These are phyloP conservation scores for Fusarium sp. DNA, from an alignment of 2,329 filamentous ascomycete species.

Conservation along the genomic window DNA sequence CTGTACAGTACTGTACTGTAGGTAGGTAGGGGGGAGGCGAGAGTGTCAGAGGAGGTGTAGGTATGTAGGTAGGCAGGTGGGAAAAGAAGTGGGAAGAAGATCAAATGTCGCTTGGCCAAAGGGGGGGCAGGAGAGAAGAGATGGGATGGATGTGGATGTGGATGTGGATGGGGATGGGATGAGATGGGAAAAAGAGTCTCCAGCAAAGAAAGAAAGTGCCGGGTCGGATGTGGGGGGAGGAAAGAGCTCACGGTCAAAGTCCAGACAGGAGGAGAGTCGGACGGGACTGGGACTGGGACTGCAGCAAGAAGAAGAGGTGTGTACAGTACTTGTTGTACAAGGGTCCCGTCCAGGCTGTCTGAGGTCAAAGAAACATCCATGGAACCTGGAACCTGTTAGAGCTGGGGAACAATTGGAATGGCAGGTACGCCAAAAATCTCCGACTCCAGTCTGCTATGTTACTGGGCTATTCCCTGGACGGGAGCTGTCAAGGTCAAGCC, in stretches of 20 bases:
- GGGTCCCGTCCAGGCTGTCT: not conserved
- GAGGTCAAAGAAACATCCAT: not conserved
- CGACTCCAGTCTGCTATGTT: not conserved
- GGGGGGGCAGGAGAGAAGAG: not conserved
- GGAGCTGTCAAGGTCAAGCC: conserved; percentile 1
- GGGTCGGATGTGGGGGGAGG: conserved; percentile 32
- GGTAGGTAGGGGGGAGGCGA: not conserved
- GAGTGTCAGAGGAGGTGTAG: conserved; percentile 8
- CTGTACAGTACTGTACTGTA: not conserved
- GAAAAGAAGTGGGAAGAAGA: conserved; percentile 18
- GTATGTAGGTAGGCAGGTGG: not conserved
- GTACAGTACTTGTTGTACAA: conserved; percentile 2
- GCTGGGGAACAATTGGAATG: conserved; percentile 21
- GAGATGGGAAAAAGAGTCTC: conserved; percentile 24
- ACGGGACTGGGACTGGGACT: not conserved
- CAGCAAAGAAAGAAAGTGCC: conserved; percentile 29
- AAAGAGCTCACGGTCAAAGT: conserved; percentile 1
- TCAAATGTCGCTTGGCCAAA: conserved; percentile 22
- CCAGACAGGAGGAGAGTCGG: not conserved
- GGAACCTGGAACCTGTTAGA: not conserved
- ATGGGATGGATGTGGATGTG: not conserved
- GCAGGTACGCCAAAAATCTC: conserved; percentile 13
- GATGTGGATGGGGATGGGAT: not conserved
- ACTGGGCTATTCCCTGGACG: not conserved
- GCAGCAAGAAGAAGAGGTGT: not conserved